A percentile compares a stretch with the other conserved stretches of the same genome.
Conservation (phyloP, 331 rosid species). For the Dryas integrifolia region DNA sequence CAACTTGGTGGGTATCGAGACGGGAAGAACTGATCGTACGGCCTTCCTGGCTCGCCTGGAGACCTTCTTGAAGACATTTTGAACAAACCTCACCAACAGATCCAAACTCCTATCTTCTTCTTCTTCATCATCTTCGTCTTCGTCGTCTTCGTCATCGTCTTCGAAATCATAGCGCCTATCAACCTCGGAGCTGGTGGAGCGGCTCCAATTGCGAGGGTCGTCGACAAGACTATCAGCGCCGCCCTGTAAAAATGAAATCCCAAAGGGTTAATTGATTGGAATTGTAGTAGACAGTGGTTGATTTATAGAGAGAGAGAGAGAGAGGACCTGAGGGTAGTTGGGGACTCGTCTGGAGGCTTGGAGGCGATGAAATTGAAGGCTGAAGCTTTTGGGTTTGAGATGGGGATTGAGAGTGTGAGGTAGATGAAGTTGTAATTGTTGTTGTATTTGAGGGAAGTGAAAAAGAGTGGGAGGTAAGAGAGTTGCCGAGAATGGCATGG, state of each 20-base stretch:
- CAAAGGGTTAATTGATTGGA: neutral
- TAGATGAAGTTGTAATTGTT: neutral
- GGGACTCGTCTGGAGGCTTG: slow-evolving; percentile 38
- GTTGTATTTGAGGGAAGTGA: slow-evolving; percentile 15
- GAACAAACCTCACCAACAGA: slow-evolving; percentile 58
- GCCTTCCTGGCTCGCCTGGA: slow-evolving; percentile 67
- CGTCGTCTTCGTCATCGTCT: slow-evolving; percentile 32
- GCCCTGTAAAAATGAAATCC: slow-evolving; percentile 13
- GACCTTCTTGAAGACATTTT: slow-evolving; percentile 61
- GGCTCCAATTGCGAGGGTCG: slow-evolving; percentile 57
- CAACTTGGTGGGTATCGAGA: slow-evolving; percentile 56
- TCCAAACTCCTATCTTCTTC: slow-evolving; percentile 77
- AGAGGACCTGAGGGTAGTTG: slow-evolving; percentile 40
- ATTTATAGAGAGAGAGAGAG: neutral
- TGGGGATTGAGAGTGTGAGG: slow-evolving; percentile 10
- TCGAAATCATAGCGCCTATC: slow-evolving; percentile 21
- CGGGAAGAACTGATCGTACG: slow-evolving; percentile 69
- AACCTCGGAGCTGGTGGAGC: slow-evolving; percentile 37
- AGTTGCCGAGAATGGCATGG: slow-evolving; percentile 40
- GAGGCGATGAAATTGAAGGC: slow-evolving; percentile 25
- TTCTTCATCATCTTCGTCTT: slow-evolving; percentile 36
- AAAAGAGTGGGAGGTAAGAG: slow-evolving; percentile 11
- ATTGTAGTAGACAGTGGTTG: neutral
- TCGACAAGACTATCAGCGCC: slow-evolving; percentile 32
- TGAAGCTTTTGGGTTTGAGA: slow-evolving; percentile 21